phyloP scores from a whole-genome alignment of 2,329 filamentous ascomycete genomes.

The Zasmidium citrigriseum region DNA sequence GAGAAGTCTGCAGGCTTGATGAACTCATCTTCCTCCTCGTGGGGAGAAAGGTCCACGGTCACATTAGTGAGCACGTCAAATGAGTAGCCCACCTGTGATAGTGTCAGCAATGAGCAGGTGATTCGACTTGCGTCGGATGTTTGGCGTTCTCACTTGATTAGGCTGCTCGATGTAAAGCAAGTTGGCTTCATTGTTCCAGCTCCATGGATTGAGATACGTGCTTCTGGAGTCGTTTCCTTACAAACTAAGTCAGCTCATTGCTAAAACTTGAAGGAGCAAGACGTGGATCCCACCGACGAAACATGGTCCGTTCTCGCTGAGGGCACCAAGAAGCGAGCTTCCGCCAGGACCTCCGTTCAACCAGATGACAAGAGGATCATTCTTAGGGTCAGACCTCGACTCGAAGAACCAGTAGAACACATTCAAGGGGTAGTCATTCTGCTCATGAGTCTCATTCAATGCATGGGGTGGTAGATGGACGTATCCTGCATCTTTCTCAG shows the following conservation, averaged over 20 bases:
- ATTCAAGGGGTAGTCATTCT: slow-evolving; percentile 47
- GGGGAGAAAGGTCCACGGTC: slow-evolving; percentile 22
- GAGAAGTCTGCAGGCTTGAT: slow-evolving; percentile 27
- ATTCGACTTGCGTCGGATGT: too few species aligned
- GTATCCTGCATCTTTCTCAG: slow-evolving; percentile 36
- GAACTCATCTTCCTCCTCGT: slow-evolving; percentile 1
- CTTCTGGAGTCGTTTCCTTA: slow-evolving; percentile 24
- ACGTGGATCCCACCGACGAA: slow-evolving; percentile 38
- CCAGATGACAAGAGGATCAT: slow-evolving; percentile 61
- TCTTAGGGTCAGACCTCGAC: slow-evolving; percentile 55
- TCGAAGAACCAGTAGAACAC: slow-evolving; percentile 68
- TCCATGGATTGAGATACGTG: slow-evolving; percentile 55
- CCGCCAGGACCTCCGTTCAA: slow-evolving; percentile 62
- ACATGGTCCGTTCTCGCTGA: slow-evolving; percentile 43
- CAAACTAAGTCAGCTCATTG: neutral
- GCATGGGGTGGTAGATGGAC: slow-evolving; percentile 34
- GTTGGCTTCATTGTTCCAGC: slow-evolving; percentile 62
- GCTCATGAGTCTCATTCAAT: slow-evolving; percentile 33
- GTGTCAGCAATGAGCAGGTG: too few species aligned
- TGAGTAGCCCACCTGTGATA: slow-evolving; percentile 39
- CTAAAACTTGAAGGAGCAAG: too few species aligned
- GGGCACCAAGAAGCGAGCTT: slow-evolving; percentile 53
- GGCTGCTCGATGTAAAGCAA: slow-evolving; percentile 52
- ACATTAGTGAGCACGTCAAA: slow-evolving; percentile 36
- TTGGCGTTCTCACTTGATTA: too few species aligned